phyloP scores from a whole-genome alignment of 1,284 basidiomycete genomes.

The Sparassis latifolia region DNA sequence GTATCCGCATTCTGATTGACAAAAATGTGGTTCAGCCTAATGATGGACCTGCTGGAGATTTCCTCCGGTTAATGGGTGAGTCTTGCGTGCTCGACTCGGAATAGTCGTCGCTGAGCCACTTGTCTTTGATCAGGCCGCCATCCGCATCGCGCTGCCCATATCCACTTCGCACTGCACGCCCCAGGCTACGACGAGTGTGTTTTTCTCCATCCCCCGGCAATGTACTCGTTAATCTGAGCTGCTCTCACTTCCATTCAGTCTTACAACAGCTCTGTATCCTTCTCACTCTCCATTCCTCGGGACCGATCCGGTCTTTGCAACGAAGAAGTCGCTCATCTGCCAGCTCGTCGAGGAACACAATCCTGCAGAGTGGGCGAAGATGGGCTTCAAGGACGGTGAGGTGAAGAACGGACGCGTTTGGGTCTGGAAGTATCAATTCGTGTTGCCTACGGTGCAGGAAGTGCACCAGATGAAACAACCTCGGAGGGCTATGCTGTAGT shows the following conservation, averaged over 20 bases:
- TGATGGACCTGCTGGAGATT: constrained; percentile 32
- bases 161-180: constrained; percentile 31
- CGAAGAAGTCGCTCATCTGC: constrained; percentile 33
- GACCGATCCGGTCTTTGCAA: constrained; percentile 36
- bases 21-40: constrained; percentile 20
- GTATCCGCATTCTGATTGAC: not conserved
- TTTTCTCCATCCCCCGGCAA: not conserved
- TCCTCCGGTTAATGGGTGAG: constrained; percentile 27
- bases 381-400: constrained; percentile 28
- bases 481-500: not conserved
- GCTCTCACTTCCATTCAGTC: constrained; percentile 9
- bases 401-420: constrained; percentile 26
- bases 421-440: constrained; percentile 32
- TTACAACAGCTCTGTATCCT: constrained; percentile 35
- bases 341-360: constrained; percentile 26
- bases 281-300: constrained; percentile 34
- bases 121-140: constrained; percentile 23
- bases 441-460: constrained; percentile 27
- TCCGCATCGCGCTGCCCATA: constrained; percentile 34
- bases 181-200: constrained; percentile 33
- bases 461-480: constrained; percentile 24
- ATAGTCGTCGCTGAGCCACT: not conserved
- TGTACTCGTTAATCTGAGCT: not conserved
- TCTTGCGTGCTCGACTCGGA: not conserved
- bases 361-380: constrained; percentile 23